These are phyloP conservation scores for Ogataea pilisensis DNA, from an alignment of 805 yeast genomes.

Conservation along the genomic window DNA sequence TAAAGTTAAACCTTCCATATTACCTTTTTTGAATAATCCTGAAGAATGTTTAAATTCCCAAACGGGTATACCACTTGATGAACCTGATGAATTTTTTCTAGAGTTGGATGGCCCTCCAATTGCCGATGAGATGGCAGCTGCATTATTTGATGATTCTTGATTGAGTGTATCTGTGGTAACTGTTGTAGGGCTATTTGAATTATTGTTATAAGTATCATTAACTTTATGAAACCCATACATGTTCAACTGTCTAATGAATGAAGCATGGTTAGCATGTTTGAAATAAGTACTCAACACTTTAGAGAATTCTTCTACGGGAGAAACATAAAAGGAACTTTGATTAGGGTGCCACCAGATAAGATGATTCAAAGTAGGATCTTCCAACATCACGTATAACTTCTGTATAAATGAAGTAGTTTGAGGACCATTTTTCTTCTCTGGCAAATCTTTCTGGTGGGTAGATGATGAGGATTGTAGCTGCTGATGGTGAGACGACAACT, in stretches of 20 bases:
- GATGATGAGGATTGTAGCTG: neutral
- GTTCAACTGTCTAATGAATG: slow-evolving; percentile 74
- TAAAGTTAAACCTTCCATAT: slow-evolving; percentile 61
- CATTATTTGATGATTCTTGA: too few species aligned
- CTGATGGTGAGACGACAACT: too few species aligned
- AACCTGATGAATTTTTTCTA: slow-evolving; percentile 20
- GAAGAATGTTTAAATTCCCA: slow-evolving; percentile 93
- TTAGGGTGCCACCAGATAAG: slow-evolving; percentile 81
- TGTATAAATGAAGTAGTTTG: slow-evolving; percentile 62
- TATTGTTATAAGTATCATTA: slow-evolving; percentile 39
- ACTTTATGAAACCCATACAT: slow-evolving; percentile 84
- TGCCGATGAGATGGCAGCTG: slow-evolving; percentile 6
- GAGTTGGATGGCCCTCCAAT: slow-evolving; percentile 12
- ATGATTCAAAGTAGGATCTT: slow-evolving; percentile 65
- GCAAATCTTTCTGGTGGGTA: slow-evolving; percentile 2
- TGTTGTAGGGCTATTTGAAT: slow-evolving; percentile 14
- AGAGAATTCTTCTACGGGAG: slow-evolving; percentile 84
- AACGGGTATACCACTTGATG: slow-evolving; percentile 15
- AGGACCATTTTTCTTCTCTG: slow-evolving; percentile 13
- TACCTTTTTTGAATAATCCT: slow-evolving; percentile 76
- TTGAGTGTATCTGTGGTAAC: slow-evolving; percentile 7
- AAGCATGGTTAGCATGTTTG: slow-evolving; percentile 77
- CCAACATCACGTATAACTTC: slow-evolving; percentile 86
- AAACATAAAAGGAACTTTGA: slow-evolving; percentile 66
- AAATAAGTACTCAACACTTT: slow-evolving; percentile 64